Evolutionary conservation across 805 yeast species (phyloP).

Genomic region (Kuraishia piskuri): DNA sequence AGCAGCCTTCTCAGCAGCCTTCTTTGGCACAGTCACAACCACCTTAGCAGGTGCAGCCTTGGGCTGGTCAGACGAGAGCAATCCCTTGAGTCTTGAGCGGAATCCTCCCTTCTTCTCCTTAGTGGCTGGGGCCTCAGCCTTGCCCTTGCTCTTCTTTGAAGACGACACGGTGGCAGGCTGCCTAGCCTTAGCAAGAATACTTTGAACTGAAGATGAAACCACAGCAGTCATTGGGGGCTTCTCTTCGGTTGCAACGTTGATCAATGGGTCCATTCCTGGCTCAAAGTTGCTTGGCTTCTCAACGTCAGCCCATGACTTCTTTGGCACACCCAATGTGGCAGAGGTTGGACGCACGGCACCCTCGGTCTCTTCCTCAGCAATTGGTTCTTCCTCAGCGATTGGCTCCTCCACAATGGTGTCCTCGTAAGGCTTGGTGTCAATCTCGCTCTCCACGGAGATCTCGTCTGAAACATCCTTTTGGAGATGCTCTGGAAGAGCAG

Average conservation of each 20-base stretch:
- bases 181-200: conserved; percentile 4
- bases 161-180: conserved; percentile 2
- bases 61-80: background rate
- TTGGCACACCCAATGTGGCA: conserved; percentile 10
- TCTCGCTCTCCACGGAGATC: conserved; percentile 17
- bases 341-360: conserved; percentile 14
- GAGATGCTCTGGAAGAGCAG: conserved; percentile 45
- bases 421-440: conserved; percentile 20
- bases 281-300: conserved; percentile 15
- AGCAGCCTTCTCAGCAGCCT: conserved; percentile 6
- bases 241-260: conserved; percentile 21
- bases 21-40: conserved; percentile 1
- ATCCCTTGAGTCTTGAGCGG: background rate
- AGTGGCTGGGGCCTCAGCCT: conserved; percentile 8
- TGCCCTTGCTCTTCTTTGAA: conserved; percentile 5
- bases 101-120: conserved; percentile 5
- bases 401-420: conserved; percentile 18
- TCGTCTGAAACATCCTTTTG: conserved; percentile 22
- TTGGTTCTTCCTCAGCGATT: conserved; percentile 15
- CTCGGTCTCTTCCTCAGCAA: conserved; percentile 23
- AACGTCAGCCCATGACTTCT: conserved; percentile 19
- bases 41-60: conserved; percentile 4
- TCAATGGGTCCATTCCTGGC: conserved; percentile 12
- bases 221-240: conserved; percentile 26
- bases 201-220: conserved; percentile 11